Conservation (phyloP, 768 basidiomycete species). For the Collybia mongolica region DNA sequence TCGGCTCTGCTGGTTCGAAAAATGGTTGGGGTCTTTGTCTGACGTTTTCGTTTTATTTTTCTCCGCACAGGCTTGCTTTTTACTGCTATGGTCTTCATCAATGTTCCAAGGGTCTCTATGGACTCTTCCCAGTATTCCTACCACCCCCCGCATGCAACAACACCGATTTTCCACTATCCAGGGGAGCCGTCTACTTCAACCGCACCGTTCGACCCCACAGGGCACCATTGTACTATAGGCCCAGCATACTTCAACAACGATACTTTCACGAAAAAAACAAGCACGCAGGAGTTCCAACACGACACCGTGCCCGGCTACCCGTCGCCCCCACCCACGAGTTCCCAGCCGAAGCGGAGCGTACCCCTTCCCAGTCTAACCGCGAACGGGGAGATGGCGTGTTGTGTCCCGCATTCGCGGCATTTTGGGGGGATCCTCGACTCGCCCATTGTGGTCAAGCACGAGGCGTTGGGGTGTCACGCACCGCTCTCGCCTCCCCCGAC, state of each 20-base stretch:
- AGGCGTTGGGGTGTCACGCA: conserved; percentile 21
- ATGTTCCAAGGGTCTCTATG: conserved; percentile 9
- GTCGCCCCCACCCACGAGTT: conserved; percentile 26
- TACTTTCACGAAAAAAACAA: neutral
- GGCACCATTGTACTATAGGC: conserved; percentile 11
- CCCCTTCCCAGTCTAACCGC: conserved; percentile 17
- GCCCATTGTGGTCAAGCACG: conserved; percentile 28
- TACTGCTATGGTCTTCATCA: conserved; percentile 9
- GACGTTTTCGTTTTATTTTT: conserved; percentile 4
- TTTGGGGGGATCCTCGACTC: conserved; percentile 32
- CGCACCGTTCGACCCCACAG: conserved; percentile 10
- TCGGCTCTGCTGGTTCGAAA: neutral
- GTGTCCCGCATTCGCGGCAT: neutral
- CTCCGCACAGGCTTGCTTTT: conserved; percentile 7
- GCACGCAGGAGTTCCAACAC: neutral
- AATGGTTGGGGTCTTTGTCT: conserved; percentile 6
- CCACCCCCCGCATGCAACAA: conserved; percentile 7
- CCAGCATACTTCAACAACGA: neutral
- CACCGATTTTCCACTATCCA: conserved; percentile 1
- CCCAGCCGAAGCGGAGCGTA: conserved; percentile 23
- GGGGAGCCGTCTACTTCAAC: conserved; percentile 5
- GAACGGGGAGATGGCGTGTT: conserved; percentile 5
- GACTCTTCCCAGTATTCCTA: conserved; percentile 8
- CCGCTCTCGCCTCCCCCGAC: conserved; percentile 44
- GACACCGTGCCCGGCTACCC: conserved; percentile 8